Evolutionary conservation across 768 basidiomycete species (phyloP), one percentile per base, ranked within the genome.

Genomic region (Agrocybe chaxingu): DNA sequence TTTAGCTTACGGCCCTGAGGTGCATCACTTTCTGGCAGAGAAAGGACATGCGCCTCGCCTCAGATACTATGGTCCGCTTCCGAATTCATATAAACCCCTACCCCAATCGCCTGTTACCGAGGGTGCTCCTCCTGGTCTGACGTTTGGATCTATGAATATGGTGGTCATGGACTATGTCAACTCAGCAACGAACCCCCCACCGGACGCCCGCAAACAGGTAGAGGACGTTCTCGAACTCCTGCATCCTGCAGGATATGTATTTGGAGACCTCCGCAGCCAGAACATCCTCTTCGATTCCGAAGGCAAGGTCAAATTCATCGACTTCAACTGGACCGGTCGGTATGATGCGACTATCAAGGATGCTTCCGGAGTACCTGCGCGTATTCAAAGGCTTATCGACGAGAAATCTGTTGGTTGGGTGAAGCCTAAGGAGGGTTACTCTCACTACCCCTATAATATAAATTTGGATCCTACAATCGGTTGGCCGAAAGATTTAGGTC

Each of bases 101-200:
- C 33, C 41, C 31, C 9, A 18, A 32, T 30, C 43, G 13, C 30
- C 38, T 29, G 38, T 37, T 30, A 40, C 44, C 39, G 35, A 41
- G 46, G 3, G 13, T 5, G 10, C 51, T 33, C 33, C 24, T 29
- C 45, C 45, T 40, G 56, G 56, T 45, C 57, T 58, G 1, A 60
- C 48, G 12, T 54, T 59, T 29, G 57, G 56, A 10, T 30, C 40
- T 1, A 53, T 63, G 19, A 47, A 57, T 29, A 72, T 73, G 68
- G 65, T 73, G n/a, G 67, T 74, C 18, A 74, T 73, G 73, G 67
- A 74, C 11, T 64, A 64, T 45, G 48, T 72, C 45, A 19, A 68
- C 16, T 34, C 39, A 31, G 30, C n/a, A 7, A 31, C 49, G 24
- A 33, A 45, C 1, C 10, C 45, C 0, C 40, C 62, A 43, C 54